These are phyloP conservation scores for Rhizophagus sp. DNA, from an alignment of 192 early-diverging fungal genomes.

Conservation along the genomic window DNA sequence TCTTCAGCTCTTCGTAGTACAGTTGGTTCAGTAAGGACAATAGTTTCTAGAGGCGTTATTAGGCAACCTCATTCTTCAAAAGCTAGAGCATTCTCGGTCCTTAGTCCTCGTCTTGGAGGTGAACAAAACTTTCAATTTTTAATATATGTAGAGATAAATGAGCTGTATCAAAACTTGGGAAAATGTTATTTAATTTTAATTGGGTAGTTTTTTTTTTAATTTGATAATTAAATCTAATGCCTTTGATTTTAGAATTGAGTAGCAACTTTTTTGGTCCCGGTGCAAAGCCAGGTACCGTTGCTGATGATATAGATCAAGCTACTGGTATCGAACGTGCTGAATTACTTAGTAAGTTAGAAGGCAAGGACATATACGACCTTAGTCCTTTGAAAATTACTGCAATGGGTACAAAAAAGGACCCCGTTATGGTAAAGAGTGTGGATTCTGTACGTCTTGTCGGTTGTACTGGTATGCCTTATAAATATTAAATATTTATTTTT, in stretches of 20 bases:
- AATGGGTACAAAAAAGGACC: slow-evolving; percentile 80
- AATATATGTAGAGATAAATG: no score
- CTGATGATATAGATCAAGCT: slow-evolving; percentile 85
- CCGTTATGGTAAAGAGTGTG: slow-evolving; percentile 81
- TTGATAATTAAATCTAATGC: not conserved
- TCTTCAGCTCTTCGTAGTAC: slow-evolving; percentile 6
- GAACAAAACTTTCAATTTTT: not conserved
- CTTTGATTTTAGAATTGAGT: slow-evolving; percentile 5
- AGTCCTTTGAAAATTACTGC: slow-evolving; percentile 71
- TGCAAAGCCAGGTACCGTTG: slow-evolving; percentile 66
- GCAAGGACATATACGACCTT: slow-evolving; percentile 89
- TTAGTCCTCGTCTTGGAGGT: slow-evolving; percentile 20
- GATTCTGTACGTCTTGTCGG: slow-evolving; percentile 86
- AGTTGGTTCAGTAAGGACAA: not conserved
- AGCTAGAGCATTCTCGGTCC: slow-evolving; percentile 7
- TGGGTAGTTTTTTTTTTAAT: not conserved
- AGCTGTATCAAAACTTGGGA: no score
- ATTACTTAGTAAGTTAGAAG: slow-evolving; percentile 79
- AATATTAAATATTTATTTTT: no score
- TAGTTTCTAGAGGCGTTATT: not conserved
- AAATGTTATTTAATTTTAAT: not conserved
- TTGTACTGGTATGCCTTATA: slow-evolving; percentile 76
- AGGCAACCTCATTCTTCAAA: not conserved
- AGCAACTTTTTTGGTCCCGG: slow-evolving; percentile 54
- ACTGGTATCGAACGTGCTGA: slow-evolving; percentile 92